Evolutionary conservation across 208 protist species (phyloP).

Genomic region (Phytomonas serpens): DNA sequence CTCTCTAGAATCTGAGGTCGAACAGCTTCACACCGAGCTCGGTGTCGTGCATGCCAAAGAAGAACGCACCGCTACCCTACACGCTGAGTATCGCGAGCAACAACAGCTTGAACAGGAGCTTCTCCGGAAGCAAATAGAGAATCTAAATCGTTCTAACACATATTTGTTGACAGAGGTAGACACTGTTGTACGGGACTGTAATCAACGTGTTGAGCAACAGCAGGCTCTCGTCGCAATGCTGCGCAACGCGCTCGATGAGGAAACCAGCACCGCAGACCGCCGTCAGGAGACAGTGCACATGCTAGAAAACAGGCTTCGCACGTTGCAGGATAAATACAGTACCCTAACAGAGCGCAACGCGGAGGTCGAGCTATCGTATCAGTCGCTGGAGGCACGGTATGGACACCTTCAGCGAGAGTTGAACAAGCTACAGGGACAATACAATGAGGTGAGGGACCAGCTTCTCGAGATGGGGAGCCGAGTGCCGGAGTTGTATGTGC

Average conservation of each 20-base stretch:
- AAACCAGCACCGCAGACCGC: conserved; percentile 35
- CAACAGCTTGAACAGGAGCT: conserved; percentile 18
- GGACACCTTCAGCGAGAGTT: conserved; percentile 29
- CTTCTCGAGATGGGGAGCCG: conserved; percentile 26
- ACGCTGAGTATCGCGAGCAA: conserved; percentile 14
- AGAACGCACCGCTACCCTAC: conserved; percentile 17
- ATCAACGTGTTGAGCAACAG: conserved; percentile 46
- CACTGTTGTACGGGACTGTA: conserved; percentile 33
- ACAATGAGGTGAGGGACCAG: conserved; percentile 30
- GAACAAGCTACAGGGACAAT: conserved; percentile 35
- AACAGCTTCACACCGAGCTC: conserved; percentile 39
- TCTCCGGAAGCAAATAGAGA: conserved; percentile 21
- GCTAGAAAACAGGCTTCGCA: conserved; percentile 24
- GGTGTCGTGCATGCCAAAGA: conserved; percentile 35
- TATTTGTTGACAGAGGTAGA: conserved; percentile 31
- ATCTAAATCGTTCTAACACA: conserved; percentile 19
- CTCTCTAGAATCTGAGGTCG: conserved; percentile 27
- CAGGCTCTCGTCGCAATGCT: conserved; percentile 50
- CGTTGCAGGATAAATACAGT: conserved; percentile 25
- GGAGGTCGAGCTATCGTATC: conserved; percentile 14
- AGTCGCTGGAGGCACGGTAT: conserved; percentile 18
- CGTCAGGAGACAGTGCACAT: conserved; percentile 30
- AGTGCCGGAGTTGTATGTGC: conserved; percentile 44
- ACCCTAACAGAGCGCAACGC: conserved; percentile 18
- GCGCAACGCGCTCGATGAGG: conserved; percentile 45